Evolutionary conservation across 2,329 filamentous ascomycete species (phyloP), one percentile per base, ranked within the genome.

Genomic region (Penicillium sp.): DNA sequence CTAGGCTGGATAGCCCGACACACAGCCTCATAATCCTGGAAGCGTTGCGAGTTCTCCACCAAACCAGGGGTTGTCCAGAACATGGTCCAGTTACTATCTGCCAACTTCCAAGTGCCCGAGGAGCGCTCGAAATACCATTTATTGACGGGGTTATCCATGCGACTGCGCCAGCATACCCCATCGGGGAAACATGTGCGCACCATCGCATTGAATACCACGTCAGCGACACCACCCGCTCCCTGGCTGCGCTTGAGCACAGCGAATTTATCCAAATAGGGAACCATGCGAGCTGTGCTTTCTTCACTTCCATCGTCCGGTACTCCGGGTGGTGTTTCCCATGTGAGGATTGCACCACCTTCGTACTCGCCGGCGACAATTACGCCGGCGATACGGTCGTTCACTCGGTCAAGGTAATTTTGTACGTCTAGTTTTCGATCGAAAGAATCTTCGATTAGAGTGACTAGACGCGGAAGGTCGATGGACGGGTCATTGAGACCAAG

Each of bases 51-150:
- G 55, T 82, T 69, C 50, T 79, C 79, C 44, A 83, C 75, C 41
- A 84, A 76, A 52, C 87, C 79, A 44, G 84, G 83, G 0, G 89
- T 94, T 1, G 94, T 99, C 92, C 94, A 99, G 68, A 99, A 99
- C 92, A 97, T 97, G 3, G 92, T 91, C 94, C 94, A 99, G 63
- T 92, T 88, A 43, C 84, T 89, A n/a, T 83, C 85, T 0, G 83
- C 80, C 36, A 99, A 76, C 75, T 95, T 94, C 81, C 87, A 89
- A 2, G 87, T 92, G 0, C 94, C 94, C 45, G 83, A 78, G 2
- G 90, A 90, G 45, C 94, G 82, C 75, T 99, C 94, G 75, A 97
- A 97, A 72, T 99, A 99, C 94, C 94, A 99, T 71, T 97, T 97
- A 70, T 99, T 99, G 4, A 99, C 94, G 0, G 92, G 93, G 68